Evolutionary conservation across 768 basidiomycete species (phyloP), one percentile per base, ranked within the genome.

Genomic region (Termitomyces sp.): DNA sequence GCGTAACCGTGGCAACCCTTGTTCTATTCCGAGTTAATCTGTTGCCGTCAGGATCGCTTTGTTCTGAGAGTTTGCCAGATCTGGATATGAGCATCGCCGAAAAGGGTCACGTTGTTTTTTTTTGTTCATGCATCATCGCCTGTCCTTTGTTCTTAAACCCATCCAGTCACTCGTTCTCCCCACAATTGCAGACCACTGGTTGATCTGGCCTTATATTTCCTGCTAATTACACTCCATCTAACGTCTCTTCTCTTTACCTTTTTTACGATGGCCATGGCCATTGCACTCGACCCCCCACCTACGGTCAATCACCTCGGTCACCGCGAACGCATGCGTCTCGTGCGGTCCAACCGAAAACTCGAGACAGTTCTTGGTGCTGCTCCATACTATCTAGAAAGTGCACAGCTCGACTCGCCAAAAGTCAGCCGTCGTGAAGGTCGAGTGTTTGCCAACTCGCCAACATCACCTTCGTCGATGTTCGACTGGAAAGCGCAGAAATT

Each of bases 281-380:
- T 34, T 45, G 20, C 4, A 22, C 51, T 44, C 33, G 16, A 47
- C n/a, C 69, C 70, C 20, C 82, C 84, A 6, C 76, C 81, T 0
- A 85, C 83, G 9, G 70, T 75, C 27, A 84, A 84, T 70, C 72
- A 70, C 6, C 76, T 83, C 34, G 73, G 77, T 20, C 67, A 67
- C 0, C 64, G 75, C 11, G 76, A 85, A 42, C 81, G 84, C 6
- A 63, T 74, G 4, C 81, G 80, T 44, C 78, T 87, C n/a, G 71
- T 86, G 44, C 81, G 81, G 46, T 81, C 84, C 0, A 80, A 82
- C 12, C 76, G 78, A 61, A 87, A 86, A 68, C 76, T 88, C 30
- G 76, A 76, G 12, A 76, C 79, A 16, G 66, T 87, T 4, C 71
- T 87, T 4, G 85, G 86, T 1, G 67, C 74, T 7, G 75, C 75